Evolutionary conservation across 1,284 basidiomycete genomes (phyloP), one percentile per base, ranked within the genome.

Genomic region (Mrakiaceae sp.): DNA sequence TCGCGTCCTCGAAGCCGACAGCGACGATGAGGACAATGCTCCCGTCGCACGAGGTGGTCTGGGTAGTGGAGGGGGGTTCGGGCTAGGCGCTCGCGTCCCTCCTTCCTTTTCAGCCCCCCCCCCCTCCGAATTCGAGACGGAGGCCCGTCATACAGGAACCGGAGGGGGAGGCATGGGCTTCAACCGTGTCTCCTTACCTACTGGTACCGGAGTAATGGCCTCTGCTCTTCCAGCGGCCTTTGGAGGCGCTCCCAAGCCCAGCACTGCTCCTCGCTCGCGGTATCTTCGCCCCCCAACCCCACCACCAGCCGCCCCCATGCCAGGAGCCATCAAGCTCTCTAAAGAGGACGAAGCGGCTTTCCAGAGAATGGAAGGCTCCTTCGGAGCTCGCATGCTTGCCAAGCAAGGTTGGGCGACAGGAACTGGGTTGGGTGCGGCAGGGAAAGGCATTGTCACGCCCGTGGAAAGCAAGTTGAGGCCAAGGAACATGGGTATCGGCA

Each of bases 341-440:
- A 76, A 82, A 2, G 70, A 80, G 14, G 93, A 97, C 70, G 79
- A 81, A 63, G 78, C 80, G 12, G 92, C 96, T 71, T 92, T 97
- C 74, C 81, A 78, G 70, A 89, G 87, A 70, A 80, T 96, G 9
- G 79, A 83, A 44, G 81, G 83, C 39, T 81, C 86, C 0, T 87
- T 91, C 68, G 94, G 91, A 70, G 87, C 91, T 9, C 84, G 85
- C 63, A 83, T 97, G 82, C 82, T 98, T n/a, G 82, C 84, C 52
- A 95, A 92, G 77, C 91, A 93, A 85, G 93, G 94, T 11, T 98
- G 94, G 93, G 80, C 86, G 72, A 79, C 86, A 0, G 81, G 94
- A 6, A 82, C 83, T 27, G 94, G 94, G 72, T 80, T 97, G 14
- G 94, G 93, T 70, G 76, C 81, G 0, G 78, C 80, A 2, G 87